phyloP scores from a whole-genome alignment of 768 basidiomycete genomes.

The Nidula microcarpa region DNA sequence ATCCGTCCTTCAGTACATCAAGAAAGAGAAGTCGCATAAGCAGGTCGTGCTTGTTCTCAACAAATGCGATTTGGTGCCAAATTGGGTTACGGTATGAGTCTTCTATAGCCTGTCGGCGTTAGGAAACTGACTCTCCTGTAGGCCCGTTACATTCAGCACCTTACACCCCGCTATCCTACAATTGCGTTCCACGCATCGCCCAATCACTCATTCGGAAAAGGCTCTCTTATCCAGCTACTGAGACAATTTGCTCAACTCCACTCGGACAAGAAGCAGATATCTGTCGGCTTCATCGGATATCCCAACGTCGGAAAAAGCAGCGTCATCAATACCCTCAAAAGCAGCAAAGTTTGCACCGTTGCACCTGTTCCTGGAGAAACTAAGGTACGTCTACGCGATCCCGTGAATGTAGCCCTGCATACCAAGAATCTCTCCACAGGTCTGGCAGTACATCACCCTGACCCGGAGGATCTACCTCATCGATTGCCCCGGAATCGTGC shows the following conservation, averaged over 20 bases:
- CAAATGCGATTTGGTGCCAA: slow-evolving; percentile 98
- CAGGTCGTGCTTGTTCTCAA: slow-evolving; percentile 96
- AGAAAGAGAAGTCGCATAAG: slow-evolving; percentile 96
- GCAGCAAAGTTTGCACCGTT: slow-evolving; percentile 94
- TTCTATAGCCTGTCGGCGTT: slow-evolving; percentile 1
- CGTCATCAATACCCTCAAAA: slow-evolving; percentile 98
- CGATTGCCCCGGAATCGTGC: slow-evolving; percentile 98
- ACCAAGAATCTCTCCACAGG: slow-evolving; percentile 28
- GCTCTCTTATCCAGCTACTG: slow-evolving; percentile 93
- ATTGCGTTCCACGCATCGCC: slow-evolving; percentile 99
- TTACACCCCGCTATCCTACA: slow-evolving; percentile 92
- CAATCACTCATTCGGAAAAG: slow-evolving; percentile 99
- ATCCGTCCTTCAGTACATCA: slow-evolving; percentile 87
- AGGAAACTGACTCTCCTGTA: slow-evolving; percentile 21
- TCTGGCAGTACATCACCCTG: slow-evolving; percentile 99
- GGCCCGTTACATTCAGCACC: slow-evolving; percentile 95
- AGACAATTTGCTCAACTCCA: slow-evolving; percentile 96
- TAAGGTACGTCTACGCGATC: slow-evolving; percentile 45
- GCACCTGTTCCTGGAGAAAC: slow-evolving; percentile 98
- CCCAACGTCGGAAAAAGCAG: slow-evolving; percentile 98
- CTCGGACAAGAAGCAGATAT: slow-evolving; percentile 99
- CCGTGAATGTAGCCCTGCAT: neutral
- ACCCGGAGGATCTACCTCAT: slow-evolving; percentile 97
- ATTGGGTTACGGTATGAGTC: slow-evolving; percentile 91
- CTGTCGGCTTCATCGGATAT: slow-evolving; percentile 96